Conservation (phyloP, 2,329 filamentous ascomycete species). For the Phyllosticta citriasiana region DNA sequence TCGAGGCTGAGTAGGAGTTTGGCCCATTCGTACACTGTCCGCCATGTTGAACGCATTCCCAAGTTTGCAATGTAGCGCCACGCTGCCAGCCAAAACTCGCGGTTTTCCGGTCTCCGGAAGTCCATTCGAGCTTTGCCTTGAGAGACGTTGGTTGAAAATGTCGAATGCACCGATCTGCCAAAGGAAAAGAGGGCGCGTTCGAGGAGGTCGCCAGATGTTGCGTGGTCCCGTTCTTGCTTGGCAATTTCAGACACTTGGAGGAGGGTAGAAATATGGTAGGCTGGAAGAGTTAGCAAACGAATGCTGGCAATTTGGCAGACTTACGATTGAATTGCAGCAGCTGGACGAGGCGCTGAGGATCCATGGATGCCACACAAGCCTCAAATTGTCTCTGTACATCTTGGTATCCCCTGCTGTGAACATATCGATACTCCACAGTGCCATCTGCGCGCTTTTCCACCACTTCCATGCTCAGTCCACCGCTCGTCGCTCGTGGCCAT, state of each 20-base stretch:
- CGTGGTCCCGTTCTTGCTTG: constrained; percentile 81
- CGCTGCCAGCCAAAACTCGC: constrained; percentile 83
- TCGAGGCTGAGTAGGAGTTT: constrained; percentile 73
- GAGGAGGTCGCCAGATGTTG: constrained; percentile 74
- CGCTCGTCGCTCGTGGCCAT: constrained; percentile 71
- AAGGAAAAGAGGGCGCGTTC: constrained; percentile 90
- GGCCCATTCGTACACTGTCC: constrained; percentile 88
- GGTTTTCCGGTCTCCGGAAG: constrained; percentile 74
- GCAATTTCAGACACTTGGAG: constrained; percentile 88
- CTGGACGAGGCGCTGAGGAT: constrained; percentile 71
- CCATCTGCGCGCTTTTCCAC: constrained; percentile 47
- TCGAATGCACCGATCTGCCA: constrained; percentile 75
- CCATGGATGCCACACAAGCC: constrained; percentile 67
- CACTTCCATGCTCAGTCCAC: constrained; percentile 74
- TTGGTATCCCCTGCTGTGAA: constrained; percentile 66
- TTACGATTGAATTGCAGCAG: constrained; percentile 58
- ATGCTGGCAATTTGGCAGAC: constrained; percentile 12
- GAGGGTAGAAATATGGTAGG: constrained; percentile 89
- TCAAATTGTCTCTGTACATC: constrained; percentile 68
- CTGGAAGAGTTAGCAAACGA: constrained; percentile 25
- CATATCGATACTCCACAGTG: constrained; percentile 63
- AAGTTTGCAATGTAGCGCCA: constrained; percentile 84
- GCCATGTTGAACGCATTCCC: constrained; percentile 82
- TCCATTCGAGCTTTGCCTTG: constrained; percentile 72
- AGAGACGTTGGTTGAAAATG: constrained; percentile 66